Conservation (phyloP, 1,139 yeast genomes). For the Yarrowia galli region DNA sequence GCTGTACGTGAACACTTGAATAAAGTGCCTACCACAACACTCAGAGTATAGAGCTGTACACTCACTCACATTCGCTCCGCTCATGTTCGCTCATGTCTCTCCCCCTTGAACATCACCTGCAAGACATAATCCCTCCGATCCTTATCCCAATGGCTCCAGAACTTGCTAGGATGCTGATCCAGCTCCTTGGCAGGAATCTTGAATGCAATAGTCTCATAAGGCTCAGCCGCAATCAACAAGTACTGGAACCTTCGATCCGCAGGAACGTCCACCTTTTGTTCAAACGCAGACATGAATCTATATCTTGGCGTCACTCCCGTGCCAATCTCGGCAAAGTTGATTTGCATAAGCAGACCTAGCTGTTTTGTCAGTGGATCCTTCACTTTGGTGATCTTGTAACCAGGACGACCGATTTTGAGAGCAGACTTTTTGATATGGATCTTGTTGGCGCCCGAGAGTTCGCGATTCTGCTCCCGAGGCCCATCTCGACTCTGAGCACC, state of each 20-base stretch:
- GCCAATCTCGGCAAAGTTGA: slow-evolving; percentile 62
- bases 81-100: too few species aligned
- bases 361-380: slow-evolving; percentile 65
- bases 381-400: slow-evolving; percentile 69
- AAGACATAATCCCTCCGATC: slow-evolving; percentile 73
- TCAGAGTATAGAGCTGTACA: too few species aligned
- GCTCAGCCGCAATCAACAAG: slow-evolving; percentile 80
- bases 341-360: slow-evolving; percentile 67
- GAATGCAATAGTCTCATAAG: slow-evolving; percentile 78
- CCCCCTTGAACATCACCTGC: slow-evolving; percentile 69
- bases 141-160: slow-evolving; percentile 75
- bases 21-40: too few species aligned
- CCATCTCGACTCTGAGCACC: slow-evolving; percentile 50
- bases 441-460: slow-evolving; percentile 49
- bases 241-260: slow-evolving; percentile 63
- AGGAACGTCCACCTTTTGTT: slow-evolving; percentile 59
- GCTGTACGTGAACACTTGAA: too few species aligned
- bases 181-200: slow-evolving; percentile 69
- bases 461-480: slow-evolving; percentile 40
- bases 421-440: slow-evolving; percentile 58
- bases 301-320: slow-evolving; percentile 63
- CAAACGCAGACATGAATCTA: slow-evolving; percentile 77
- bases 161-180: slow-evolving; percentile 57
- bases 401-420: slow-evolving; percentile 74
- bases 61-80: too few species aligned